These are phyloP conservation scores for Coriaria nepalensis DNA, from an alignment of 306 rosid species.

Conservation along the genomic window DNA sequence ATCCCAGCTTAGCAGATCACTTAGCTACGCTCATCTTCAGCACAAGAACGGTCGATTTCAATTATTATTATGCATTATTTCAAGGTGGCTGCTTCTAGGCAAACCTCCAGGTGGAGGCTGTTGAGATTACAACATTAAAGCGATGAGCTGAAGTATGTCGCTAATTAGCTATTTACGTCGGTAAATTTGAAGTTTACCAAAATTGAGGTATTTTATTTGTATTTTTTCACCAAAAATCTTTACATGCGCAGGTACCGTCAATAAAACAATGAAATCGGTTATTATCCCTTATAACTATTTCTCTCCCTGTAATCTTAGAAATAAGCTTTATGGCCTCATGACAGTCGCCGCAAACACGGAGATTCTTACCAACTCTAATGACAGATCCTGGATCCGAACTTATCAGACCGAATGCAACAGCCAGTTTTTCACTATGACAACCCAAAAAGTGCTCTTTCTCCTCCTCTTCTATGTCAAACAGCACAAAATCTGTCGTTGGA, in stretches of 20 bases:
- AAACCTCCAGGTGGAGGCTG: too few species aligned
- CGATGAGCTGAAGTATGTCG: too few species aligned
- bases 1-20: background rate
- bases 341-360: constrained; percentile 62
- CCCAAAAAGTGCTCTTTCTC: constrained; percentile 60
- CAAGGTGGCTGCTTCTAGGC: too few species aligned
- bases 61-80: too few species aligned
- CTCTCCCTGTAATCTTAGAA: constrained; percentile 44
- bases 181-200: background rate
- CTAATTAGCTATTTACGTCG: too few species aligned
- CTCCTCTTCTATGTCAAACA: constrained; percentile 67
- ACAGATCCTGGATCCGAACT: constrained; percentile 21
- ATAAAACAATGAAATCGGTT: constrained; percentile 52
- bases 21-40: background rate
- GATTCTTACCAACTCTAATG: constrained; percentile 61
- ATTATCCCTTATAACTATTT: constrained; percentile 45
- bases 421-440: constrained; percentile 62
- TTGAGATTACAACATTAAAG: too few species aligned
- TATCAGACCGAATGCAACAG: constrained; percentile 61
- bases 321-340: constrained; percentile 57
- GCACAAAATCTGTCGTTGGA: constrained; percentile 62
- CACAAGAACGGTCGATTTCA: background rate
- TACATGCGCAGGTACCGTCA: constrained; percentile 54
- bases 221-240: constrained; percentile 49
- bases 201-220: background rate